phyloP scores from a whole-genome alignment of 1,139 yeast species.

The Meyerozyma smithsonii region DNA sequence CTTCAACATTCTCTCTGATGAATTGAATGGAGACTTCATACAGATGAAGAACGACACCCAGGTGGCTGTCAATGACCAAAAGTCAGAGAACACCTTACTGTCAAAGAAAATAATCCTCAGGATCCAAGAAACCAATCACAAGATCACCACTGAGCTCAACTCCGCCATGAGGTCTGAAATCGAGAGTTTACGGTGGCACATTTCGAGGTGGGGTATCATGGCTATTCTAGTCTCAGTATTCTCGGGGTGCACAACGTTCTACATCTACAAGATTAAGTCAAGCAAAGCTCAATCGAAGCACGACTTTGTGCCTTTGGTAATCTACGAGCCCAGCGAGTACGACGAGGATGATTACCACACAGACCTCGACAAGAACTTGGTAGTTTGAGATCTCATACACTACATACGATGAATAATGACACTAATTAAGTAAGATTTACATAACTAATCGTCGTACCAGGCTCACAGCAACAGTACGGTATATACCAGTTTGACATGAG shows the following conservation, averaged over 20 bases:
- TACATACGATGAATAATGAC: not conserved
- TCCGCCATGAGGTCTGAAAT: slow-evolving; percentile 82
- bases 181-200: slow-evolving; percentile 89
- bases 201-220: slow-evolving; percentile 79
- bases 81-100: slow-evolving; percentile 75
- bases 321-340: slow-evolving; percentile 45
- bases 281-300: slow-evolving; percentile 11
- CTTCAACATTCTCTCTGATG: slow-evolving; percentile 68
- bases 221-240: slow-evolving; percentile 48
- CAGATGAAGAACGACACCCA: slow-evolving; percentile 70
- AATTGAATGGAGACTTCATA: slow-evolving; percentile 65
- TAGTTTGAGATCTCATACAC: slow-evolving; percentile 6
- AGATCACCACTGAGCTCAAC: slow-evolving; percentile 76
- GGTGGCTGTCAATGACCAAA: slow-evolving; percentile 82
- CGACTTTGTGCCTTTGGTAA: slow-evolving; percentile 42
- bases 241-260: slow-evolving; percentile 40
- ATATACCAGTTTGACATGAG: not conserved
- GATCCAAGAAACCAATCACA: slow-evolving; percentile 81
- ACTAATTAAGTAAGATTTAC: not conserved
- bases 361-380: slow-evolving; percentile 30
- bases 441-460: not conserved
- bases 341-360: slow-evolving; percentile 47
- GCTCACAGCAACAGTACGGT: not conserved
- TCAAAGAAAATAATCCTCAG: slow-evolving; percentile 65
- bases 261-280: slow-evolving; percentile 27